Evolutionary conservation across 1,139 yeast species (phyloP).

Genomic region (Protomyces gravidus): DNA sequence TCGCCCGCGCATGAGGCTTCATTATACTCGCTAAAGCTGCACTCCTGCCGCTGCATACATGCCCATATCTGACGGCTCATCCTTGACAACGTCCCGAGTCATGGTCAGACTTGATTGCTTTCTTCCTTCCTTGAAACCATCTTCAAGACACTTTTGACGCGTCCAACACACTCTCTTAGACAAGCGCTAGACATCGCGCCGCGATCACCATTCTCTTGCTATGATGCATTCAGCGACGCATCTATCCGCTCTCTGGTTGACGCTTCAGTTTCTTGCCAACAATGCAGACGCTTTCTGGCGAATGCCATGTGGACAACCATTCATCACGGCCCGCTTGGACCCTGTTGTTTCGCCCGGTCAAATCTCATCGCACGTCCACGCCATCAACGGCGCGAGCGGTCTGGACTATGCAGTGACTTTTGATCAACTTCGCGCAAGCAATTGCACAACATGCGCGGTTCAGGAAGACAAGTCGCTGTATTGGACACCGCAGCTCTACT

Average conservation of each 20-base stretch:
- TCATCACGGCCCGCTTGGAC: constrained; percentile 26
- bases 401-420: constrained; percentile 7
- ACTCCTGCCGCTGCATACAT: no score
- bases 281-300: constrained; percentile 21
- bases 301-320: constrained; percentile 16
- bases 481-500: constrained; percentile 30
- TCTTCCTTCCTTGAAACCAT: not conserved
- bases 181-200: not conserved
- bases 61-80: no score
- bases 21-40: no score
- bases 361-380: constrained; percentile 23
- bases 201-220: not conserved
- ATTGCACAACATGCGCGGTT: constrained; percentile 28
- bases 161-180: not conserved
- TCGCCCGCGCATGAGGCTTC: no score
- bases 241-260: not conserved
- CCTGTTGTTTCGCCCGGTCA: constrained; percentile 25
- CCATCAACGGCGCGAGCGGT: constrained; percentile 18
- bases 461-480: constrained; percentile 27
- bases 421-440: constrained; percentile 10
- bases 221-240: not conserved
- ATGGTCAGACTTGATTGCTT: not conserved
- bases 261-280: not conserved
- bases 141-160: not conserved
- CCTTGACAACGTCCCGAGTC: no score